Conservation (phyloP, 164 flowering plant genomes). For the Kingdonia uniflora region DNA sequence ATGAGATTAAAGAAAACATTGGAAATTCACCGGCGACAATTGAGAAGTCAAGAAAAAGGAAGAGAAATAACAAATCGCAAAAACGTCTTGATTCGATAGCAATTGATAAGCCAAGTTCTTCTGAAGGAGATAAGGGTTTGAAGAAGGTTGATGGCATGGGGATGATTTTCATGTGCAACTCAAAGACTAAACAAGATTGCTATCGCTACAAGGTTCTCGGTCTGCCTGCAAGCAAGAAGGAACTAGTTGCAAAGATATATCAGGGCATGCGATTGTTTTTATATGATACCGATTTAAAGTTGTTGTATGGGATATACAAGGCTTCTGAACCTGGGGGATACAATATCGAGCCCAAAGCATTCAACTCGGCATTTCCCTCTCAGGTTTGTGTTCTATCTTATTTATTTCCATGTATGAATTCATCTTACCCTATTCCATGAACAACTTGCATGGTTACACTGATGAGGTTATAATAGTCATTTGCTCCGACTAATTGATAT, state of each 20-base stretch:
- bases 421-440: too few relatives aligned
- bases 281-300: constrained; percentile 39
- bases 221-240: constrained; percentile 43
- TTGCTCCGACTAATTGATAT: too few relatives aligned
- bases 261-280: constrained; percentile 50
- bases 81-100: too few relatives aligned
- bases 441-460: too few relatives aligned
- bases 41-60: neutral
- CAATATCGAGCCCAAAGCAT: constrained; percentile 51
- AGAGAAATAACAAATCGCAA: too few relatives aligned
- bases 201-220: constrained; percentile 41
- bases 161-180: constrained; percentile 56
- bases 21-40: neutral
- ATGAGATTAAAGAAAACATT: neutral
- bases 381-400: constrained; percentile 28
- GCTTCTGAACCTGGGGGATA: constrained; percentile 50
- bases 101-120: neutral
- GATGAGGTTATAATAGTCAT: too few relatives aligned
- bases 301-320: constrained; percentile 53
- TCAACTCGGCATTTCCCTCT: constrained; percentile 43
- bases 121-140: neutral
- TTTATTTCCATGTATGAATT: neutral
- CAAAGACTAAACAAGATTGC: constrained; percentile 50
- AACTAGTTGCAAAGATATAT: constrained; percentile 29
- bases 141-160: constrained; percentile 29